Conservation (phyloP, 2,329 filamentous ascomycete genomes). For the Leptographium procerum region DNA sequence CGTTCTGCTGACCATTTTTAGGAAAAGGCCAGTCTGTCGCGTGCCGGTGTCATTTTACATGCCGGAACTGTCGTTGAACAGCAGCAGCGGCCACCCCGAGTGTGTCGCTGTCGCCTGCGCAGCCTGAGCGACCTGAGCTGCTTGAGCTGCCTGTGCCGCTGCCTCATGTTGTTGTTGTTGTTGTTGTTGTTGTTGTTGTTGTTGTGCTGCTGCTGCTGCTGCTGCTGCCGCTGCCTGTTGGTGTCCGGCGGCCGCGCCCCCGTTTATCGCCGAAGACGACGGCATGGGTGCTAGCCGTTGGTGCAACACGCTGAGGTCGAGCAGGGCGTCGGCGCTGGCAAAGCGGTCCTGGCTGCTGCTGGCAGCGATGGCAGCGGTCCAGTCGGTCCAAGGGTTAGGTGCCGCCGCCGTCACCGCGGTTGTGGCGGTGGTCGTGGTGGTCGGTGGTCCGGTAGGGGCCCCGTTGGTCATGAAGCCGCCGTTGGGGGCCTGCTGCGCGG, state of each 20-base stretch:
- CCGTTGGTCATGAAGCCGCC: constrained; percentile 1
- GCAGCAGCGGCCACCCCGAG: constrained; percentile 9
- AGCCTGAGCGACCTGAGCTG: no score
- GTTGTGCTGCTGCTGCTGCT: background rate
- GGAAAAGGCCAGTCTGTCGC: no score
- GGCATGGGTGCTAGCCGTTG: constrained; percentile 4
- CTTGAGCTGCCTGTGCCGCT: background rate
- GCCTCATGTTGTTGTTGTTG: background rate
- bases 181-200: background rate
- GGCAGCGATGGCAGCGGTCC: constrained; percentile 39
- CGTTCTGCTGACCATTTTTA: no score
- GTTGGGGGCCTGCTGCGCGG: constrained; percentile 13
- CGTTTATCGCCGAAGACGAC: background rate
- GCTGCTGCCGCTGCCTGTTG: no score
- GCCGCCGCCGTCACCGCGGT: background rate
- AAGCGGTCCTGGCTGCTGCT: constrained; percentile 32
- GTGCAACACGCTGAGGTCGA: constrained; percentile 30
- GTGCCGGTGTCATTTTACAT: no score
- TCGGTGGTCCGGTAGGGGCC: no score
- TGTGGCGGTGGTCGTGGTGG: no score
- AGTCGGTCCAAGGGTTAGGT: constrained; percentile 41
- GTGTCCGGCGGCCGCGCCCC: constrained; percentile 8
- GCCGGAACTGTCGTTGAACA: constrained; percentile 2
- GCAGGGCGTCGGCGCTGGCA: constrained; percentile 31
- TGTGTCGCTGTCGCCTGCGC: background rate